Base-by-base conservation (phyloP, 208 protist genomes). In the Crithidia acanthocephali region DNA sequence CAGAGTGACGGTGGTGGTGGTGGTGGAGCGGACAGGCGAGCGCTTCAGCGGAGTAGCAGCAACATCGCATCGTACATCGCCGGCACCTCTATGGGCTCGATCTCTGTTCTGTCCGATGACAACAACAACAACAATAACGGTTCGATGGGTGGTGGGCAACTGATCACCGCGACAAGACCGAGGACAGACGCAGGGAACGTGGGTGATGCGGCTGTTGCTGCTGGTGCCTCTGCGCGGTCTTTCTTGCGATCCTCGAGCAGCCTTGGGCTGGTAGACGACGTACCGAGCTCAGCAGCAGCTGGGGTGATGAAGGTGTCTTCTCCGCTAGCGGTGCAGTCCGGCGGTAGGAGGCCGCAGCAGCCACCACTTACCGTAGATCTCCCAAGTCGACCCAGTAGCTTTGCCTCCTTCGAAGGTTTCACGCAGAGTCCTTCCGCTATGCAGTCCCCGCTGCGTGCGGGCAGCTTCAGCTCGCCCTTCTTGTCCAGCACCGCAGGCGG, bases 331-430 rank as follows among this genome's bases (percentile, higher is more conserved):
- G n/a, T n/a, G n/a, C n/a, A n/a, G n/a, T n/a, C n/a, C n/a, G n/a
- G n/a, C n/a, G n/a, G n/a, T n/a, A n/a, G 7, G 52, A 9, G 3
- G 15, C 27, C 18, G 2, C 59, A 6, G 18, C 59, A 32, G 44
- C 27, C 44, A n/a, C 13, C 47, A 3, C 47, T 66, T 3, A 16
- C 61, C 3, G 61, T 56, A 18, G 18, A 4, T 6, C 47, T 42
- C 8, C 61, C 47, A 3, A 66, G 47, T 20, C 32, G 32, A 5
- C 27, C 47, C 1, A 33, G 30, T 47, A 66, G 47, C 32, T 23
- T 56, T 40, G 47, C 47, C n/a, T 66, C 61, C 15, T 22, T 66
- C n/a, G 61, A 66, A 5, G 47, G n/a, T 0, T 30, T 35, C 1
- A 5, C 18, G 16, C 59, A 32, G 16, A 37, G 18, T 18, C 0